Evolutionary conservation across 495 filamentous ascomycete genomes (phyloP).

Genomic region (Penicillium simplicissimum): DNA sequence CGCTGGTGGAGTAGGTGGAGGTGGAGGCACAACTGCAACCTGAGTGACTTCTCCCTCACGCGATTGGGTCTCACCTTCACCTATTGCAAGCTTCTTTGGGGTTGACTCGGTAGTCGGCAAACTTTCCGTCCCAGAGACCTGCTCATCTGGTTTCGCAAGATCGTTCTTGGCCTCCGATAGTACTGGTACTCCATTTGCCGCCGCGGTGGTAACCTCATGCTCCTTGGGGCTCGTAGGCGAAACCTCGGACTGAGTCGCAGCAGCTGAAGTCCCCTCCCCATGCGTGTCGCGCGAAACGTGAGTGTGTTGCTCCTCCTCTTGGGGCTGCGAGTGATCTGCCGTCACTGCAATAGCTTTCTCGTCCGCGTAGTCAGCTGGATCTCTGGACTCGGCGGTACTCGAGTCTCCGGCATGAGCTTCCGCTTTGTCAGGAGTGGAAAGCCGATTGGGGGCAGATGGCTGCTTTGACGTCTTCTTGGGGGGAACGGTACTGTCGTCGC

Average conservation of each 20-base stretch:
- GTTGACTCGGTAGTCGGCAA: constrained; percentile 14
- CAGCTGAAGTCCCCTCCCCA: constrained; percentile 27
- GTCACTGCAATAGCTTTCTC: constrained; percentile 51
- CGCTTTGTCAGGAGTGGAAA: constrained; percentile 53
- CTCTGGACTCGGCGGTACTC: constrained; percentile 58
- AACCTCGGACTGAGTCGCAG: constrained; percentile 18
- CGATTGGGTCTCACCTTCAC: constrained; percentile 19
- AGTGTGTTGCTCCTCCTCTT: constrained; percentile 37
- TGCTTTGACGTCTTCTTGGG: constrained; percentile 65
- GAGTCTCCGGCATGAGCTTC: constrained; percentile 52
- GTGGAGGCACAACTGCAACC: constrained; percentile 50
- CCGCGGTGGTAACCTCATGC: constrained; percentile 3
- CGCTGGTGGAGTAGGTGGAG: constrained; percentile 58
- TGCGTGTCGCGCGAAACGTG: constrained; percentile 24
- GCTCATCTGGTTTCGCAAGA: constrained; percentile 11
- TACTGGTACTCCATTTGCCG: constrained; percentile 16
- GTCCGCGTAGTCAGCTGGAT: constrained; percentile 45
- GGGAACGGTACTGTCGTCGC: constrained; percentile 60
- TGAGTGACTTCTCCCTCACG: constrained; percentile 38
- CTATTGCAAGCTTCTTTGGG: constrained; percentile 12
- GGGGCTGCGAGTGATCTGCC: constrained; percentile 35
- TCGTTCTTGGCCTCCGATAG: constrained; percentile 16
- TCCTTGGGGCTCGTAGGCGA: constrained; percentile 8
- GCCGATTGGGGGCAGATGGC: constrained; percentile 55
- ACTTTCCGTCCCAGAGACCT: constrained; percentile 14